Base-by-base conservation (phyloP, 495 filamentous ascomycete genomes). In the Penicillium canariense region DNA sequence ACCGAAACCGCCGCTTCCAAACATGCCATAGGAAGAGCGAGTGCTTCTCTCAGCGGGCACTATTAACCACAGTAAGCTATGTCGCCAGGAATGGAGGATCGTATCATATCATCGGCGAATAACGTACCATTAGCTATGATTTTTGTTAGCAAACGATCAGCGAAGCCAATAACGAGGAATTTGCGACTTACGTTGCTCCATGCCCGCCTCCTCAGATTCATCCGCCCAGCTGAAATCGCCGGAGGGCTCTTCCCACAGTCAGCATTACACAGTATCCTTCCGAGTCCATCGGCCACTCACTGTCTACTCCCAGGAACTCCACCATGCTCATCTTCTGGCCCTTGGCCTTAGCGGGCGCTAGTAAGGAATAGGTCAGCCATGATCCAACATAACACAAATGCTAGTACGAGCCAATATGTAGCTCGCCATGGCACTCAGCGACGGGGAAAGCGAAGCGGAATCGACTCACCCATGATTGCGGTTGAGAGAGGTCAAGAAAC, bases 311-410 rank as follows among this genome's bases (percentile, higher is more conserved):
- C 79, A 97, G 79, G 80, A 99, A 97, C 62, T 85, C 85, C 74
- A 89, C 88, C 63, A 97, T 84, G 77, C 85, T 86, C 87, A 98
- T 90, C 84, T 94, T 97, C 80, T 90, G 85, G 72, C 85, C 81
- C 77, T 91, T 92, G 69, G 85, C 84, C 77, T 96, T 96, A 61
- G 72, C 65, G 48, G 90, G 91, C 78, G 89, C 91, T 96, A 66
- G 51, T 54, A 44, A 49, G 47, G 48, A 48, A 56, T 15, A 44
- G 26, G 56, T 63, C 54, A 63, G 60, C 47, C 18, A 28, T 27
- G 46, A 8, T 49, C 38, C 12, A 52, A 34, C 45, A 48, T 22
- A 48, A 45, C 18, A 23, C 3, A 45, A 14, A 20, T 2, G 20
- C n/a, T 28, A 27, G 35, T 46, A 18, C 22, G 18, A 23, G 23